These are phyloP conservation scores for Plasmodium gonderi DNA, from an alignment of 169 alveolate genomes.

Conservation along the genomic window DNA sequence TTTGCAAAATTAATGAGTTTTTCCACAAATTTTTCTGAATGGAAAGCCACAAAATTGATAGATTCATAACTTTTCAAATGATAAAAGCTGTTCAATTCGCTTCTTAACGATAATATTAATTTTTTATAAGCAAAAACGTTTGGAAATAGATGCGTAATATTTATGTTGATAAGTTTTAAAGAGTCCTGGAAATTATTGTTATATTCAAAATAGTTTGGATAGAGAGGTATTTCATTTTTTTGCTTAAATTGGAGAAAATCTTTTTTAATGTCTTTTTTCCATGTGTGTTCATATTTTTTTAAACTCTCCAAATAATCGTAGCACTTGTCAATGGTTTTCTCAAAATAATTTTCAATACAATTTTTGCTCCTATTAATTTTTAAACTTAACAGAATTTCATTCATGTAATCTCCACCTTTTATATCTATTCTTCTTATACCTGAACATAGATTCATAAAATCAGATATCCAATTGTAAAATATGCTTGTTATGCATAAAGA, in stretches of 20 bases:
- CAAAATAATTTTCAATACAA: conserved; percentile 28
- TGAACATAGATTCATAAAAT: conserved; percentile 53
- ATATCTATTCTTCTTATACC: conserved; percentile 67
- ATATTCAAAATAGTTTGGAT: conserved; percentile 66
- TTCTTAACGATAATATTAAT: conserved; percentile 34
- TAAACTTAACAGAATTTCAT: conserved; percentile 40
- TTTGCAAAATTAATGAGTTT: conserved; percentile 23
- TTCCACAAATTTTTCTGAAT: conserved; percentile 44
- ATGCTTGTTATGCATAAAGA: conserved; percentile 22
- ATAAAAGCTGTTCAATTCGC: conserved; percentile 15
- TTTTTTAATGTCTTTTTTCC: conserved; percentile 47
- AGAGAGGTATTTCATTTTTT: conserved; percentile 38
- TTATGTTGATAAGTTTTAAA: conserved; percentile 41
- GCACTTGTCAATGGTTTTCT: conserved; percentile 33
- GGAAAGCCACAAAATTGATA: conserved; percentile 48
- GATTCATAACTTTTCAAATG: conserved; percentile 35
- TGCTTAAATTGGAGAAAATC: conserved; percentile 36
- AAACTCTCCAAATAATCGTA: conserved; percentile 23
- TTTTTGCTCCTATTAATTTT: conserved; percentile 40
- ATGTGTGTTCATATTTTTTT: conserved; percentile 39
- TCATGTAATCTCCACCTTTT: conserved; percentile 64
- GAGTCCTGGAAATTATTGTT: conserved; percentile 61
- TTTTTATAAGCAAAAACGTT: conserved; percentile 36
- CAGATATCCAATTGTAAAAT: conserved; percentile 63
- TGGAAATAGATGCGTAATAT: conserved; percentile 52